Evolutionary conservation across 768 basidiomycete species (phyloP).

Genomic region (Rhizopogon rudus): DNA sequence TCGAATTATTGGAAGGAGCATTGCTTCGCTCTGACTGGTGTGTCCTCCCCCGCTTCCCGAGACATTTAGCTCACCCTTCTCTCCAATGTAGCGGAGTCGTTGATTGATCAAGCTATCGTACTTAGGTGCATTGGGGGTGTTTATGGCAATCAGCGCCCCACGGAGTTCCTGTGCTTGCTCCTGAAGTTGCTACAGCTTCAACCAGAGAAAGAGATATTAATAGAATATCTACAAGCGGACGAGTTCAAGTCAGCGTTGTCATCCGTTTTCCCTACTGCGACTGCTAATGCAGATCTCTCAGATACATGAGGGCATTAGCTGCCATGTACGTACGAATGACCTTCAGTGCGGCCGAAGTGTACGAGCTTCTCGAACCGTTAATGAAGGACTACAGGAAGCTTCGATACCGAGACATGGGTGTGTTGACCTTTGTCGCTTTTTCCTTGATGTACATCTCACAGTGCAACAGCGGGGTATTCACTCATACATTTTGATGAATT

Average conservation of each 20-base stretch:
- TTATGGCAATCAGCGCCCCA: slow-evolving; percentile 92
- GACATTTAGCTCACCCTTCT: slow-evolving; percentile 6
- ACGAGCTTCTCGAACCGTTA: slow-evolving; percentile 89
- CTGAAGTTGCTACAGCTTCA: slow-evolving; percentile 95
- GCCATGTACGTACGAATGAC: slow-evolving; percentile 95
- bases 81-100: slow-evolving; percentile 62
- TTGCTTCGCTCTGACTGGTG: slow-evolving; percentile 94
- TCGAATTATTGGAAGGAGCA: slow-evolving; percentile 97
- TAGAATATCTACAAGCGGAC: slow-evolving; percentile 93
- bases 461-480: slow-evolving; percentile 67
- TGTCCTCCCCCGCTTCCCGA: slow-evolving; percentile 12
- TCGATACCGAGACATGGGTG: slow-evolving; percentile 75
- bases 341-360: slow-evolving; percentile 85
- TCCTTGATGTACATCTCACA: background rate
- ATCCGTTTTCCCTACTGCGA: background rate
- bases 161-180: slow-evolving; percentile 88
- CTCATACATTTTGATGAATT: slow-evolving; percentile 92
- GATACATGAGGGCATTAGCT: slow-evolving; percentile 91
- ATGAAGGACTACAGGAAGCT: slow-evolving; percentile 93
- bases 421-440: slow-evolving; percentile 18
- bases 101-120: slow-evolving; percentile 92
- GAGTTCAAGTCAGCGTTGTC: slow-evolving; percentile 87
- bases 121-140: slow-evolving; percentile 85
- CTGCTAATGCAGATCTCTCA: slow-evolving; percentile 24
- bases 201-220: slow-evolving; percentile 93